Conservation (phyloP, 2,329 filamentous ascomycete genomes). For the Trichoderma simmonsii region DNA sequence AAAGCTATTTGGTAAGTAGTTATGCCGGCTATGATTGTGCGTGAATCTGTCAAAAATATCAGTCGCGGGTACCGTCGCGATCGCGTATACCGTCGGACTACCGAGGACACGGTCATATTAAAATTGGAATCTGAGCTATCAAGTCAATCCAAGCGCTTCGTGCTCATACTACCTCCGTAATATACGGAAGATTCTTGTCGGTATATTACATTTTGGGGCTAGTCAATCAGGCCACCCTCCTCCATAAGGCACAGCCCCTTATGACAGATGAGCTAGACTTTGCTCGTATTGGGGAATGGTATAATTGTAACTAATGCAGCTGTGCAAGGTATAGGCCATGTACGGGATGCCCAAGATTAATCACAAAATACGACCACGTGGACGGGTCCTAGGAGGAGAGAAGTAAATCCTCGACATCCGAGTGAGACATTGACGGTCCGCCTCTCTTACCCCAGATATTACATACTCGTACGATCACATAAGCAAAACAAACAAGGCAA, state of each 20-base stretch:
- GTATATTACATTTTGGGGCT: background rate
- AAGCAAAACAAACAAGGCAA: background rate
- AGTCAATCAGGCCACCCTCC: background rate
- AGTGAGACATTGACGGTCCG: background rate
- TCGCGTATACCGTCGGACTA: background rate
- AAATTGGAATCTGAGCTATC: background rate
- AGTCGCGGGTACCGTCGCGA: background rate
- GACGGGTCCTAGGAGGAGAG: background rate
- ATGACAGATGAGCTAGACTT: background rate
- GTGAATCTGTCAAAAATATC: background rate
- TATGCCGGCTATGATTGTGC: background rate
- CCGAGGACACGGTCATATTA: background rate
- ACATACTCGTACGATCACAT: background rate
- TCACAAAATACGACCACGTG: no score
- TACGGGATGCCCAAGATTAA: no score
- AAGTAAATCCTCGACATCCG: background rate
- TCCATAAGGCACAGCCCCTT: background rate
- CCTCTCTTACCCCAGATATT: background rate
- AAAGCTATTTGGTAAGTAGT: background rate
- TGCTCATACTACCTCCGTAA: background rate
- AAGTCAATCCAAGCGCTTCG: background rate
- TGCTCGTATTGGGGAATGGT: background rate
- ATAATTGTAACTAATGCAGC: no score
- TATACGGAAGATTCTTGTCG: background rate
- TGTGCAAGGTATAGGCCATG: no score